Percentiles rank a stretch among this genome's conserved stretches.
Evolutionary conservation across 805 yeast genomes (phyloP).

Genomic region (Monosporozyma unispora): DNA sequence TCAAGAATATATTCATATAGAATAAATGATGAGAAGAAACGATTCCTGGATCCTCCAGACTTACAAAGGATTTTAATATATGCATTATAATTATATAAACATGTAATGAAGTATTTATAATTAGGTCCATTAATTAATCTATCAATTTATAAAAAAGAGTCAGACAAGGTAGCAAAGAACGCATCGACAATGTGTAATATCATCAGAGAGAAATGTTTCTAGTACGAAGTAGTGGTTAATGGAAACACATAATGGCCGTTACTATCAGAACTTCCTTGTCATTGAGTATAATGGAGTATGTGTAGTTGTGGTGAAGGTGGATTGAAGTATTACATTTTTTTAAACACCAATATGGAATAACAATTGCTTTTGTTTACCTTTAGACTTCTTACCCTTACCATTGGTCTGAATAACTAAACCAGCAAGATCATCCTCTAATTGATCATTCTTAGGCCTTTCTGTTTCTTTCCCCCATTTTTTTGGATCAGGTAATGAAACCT

Average conservation of each 20-base stretch:
- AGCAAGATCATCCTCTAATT: slow-evolving; percentile 7
- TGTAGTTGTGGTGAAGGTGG: neutral
- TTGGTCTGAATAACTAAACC: slow-evolving; percentile 3
- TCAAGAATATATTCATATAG: no score
- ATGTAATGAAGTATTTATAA: neutral
- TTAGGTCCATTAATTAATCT: neutral
- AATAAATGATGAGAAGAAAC: no score
- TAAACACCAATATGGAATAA: slow-evolving; percentile 44
- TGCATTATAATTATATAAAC: neutral
- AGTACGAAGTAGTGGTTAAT: neutral
- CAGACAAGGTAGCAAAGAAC: neutral
- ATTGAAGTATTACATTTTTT: neutral
- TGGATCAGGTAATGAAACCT: slow-evolving; percentile 28
- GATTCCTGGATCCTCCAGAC: no score
- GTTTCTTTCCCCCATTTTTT: slow-evolving; percentile 29
- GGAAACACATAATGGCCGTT: neutral
- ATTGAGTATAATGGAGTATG: neutral
- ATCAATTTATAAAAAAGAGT: neutral
- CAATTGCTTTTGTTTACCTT: slow-evolving; percentile 43
- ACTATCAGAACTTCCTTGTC: neutral
- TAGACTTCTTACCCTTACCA: slow-evolving; percentile 27
- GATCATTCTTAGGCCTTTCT: slow-evolving; percentile 1
- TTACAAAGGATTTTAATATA: neutral
- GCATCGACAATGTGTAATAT: neutral
- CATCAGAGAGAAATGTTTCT: neutral